Evolutionary conservation across 2,329 filamentous ascomycete species (phyloP), one percentile per base, ranked within the genome.

Genomic region (Xylariaceae sp.): DNA sequence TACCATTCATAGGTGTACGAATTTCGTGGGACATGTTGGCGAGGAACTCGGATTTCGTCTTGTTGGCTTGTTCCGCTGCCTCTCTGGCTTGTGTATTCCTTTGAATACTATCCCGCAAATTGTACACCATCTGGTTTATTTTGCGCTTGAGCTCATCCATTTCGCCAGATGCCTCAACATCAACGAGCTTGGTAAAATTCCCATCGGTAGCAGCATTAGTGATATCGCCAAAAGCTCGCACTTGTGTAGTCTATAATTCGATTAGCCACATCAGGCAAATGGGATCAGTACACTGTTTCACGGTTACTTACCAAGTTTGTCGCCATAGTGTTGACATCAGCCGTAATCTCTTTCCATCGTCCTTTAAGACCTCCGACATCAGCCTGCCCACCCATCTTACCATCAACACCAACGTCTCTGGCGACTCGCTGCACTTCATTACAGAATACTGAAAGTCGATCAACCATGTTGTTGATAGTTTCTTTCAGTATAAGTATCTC

Each of bases 1-100:
- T 96, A 55, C 90, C 90, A 69, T 96, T 95, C 78, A 95, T 95
- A 1, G 89, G 93, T 28, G 93, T 98, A 62, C 91, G 81, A 55
- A 97, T 97, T 66, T 97, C 91, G 76, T 97, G 91, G 34, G 88
- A 95, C 91, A 97, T 97, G 64, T 98, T 98, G 45, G 93, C 93
- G 45, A 98, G 72, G 72, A 98, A 98, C 61, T 97, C 93, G 9
- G 91, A 96, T 62, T 98, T 98, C 32, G 91, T 97, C 68, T 94
- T 91, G 72, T 96, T 97, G 49, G 93, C 93, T 62, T 96, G 72
- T 64, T 98, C 93, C 57, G 93, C 93, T 35, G 91, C 90, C 66
- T 97, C 91, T 65, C 93, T 86, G 43, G 93, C 93, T 52, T 90
- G 88, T 3, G 90, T 96, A 63, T 97, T 98, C 63, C 89, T 83